Evolutionary conservation across 768 basidiomycete species (phyloP).

Genomic region (Cubamyces sp.): DNA sequence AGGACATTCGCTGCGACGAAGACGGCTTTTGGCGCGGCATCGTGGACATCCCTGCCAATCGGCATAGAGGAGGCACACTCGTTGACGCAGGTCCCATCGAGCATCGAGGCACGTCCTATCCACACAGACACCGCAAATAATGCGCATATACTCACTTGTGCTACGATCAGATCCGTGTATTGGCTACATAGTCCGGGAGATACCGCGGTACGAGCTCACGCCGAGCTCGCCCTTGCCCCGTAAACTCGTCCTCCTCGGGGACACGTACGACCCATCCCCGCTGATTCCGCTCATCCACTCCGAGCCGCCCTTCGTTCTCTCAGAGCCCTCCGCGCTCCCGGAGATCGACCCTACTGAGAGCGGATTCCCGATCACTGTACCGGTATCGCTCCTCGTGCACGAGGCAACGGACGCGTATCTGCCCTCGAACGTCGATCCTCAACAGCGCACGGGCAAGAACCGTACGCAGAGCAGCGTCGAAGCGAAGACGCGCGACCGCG

Average conservation of each 20-base stretch:
- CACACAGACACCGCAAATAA: background rate
- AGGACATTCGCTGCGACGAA: conserved; percentile 54
- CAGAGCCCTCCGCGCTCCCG: conserved; percentile 14
- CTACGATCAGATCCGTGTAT: conserved; percentile 66
- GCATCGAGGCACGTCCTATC: conserved; percentile 63
- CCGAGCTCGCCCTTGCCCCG: conserved; percentile 41
- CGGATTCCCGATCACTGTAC: conserved; percentile 7
- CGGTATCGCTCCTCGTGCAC: conserved; percentile 72
- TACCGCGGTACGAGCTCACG: conserved; percentile 29
- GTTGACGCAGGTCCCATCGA: conserved; percentile 77
- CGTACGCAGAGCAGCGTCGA: conserved; percentile 41
- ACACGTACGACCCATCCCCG: conserved; percentile 67
- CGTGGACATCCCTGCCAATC: conserved; percentile 40
- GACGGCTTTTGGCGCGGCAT: conserved; percentile 74
- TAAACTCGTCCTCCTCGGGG: conserved; percentile 77
- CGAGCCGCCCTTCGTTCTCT: conserved; percentile 10
- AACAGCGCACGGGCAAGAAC: conserved; percentile 46
- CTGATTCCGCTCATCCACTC: conserved; percentile 53
- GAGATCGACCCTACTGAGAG: conserved; percentile 42
- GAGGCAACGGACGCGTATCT: conserved; percentile 83
- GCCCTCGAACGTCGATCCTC: conserved; percentile 54
- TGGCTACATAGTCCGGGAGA: conserved; percentile 75
- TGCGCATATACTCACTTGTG: background rate
- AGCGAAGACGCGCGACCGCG: conserved; percentile 58
- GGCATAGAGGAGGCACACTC: conserved; percentile 36